Percentiles rank a stretch among this genome's conserved stretches.
Evolutionary conservation across 1,139 yeast genomes (phyloP).

Genomic region (Yamadazyma oceani): DNA sequence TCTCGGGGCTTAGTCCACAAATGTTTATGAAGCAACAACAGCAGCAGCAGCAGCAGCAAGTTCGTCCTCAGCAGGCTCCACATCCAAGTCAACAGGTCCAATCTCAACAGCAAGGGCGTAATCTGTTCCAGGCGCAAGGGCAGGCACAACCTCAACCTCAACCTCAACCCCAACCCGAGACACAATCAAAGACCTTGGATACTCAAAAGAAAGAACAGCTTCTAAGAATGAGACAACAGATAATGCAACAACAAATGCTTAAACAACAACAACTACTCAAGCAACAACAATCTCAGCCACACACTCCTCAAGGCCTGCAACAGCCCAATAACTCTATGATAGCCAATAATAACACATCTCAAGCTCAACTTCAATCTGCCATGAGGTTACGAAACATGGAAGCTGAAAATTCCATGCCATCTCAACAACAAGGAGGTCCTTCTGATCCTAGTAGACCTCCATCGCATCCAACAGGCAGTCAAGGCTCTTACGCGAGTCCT

Average conservation of each 20-base stretch:
- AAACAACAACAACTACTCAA: conserved; percentile 22
- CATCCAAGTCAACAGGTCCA: too few relatives aligned
- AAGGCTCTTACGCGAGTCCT: conserved; percentile 9
- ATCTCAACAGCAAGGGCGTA: conserved; percentile 4
- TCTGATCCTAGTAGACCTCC: conserved; percentile 9
- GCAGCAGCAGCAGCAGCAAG: conserved; percentile 22
- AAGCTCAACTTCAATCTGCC: conserved; percentile 12
- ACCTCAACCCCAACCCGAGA: background rate
- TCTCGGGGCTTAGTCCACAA: conserved; percentile 22
- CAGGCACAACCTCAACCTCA: conserved; percentile 6
- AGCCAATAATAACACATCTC: conserved; percentile 7
- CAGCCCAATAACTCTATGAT: conserved; percentile 8
- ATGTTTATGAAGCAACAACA: conserved; percentile 26
- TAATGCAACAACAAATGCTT: conserved; percentile 41
- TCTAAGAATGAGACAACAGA: conserved; percentile 38
- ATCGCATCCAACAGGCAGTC: conserved; percentile 8
- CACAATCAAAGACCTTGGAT: conserved; percentile 24
- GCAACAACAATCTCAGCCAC: conserved; percentile 14
- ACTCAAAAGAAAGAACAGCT: conserved; percentile 26
- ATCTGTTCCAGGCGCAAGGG: conserved; percentile 1
- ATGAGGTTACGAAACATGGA: conserved; percentile 20
- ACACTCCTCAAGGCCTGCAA: conserved; percentile 13
- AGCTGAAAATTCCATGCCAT: conserved; percentile 10
- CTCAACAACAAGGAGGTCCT: conserved; percentile 13
- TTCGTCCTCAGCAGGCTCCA: conserved; percentile 13